Evolutionary conservation across 2,329 filamentous ascomycete genomes (phyloP), one percentile per base, ranked within the genome.

Genomic region (Sporothrix luriei): DNA sequence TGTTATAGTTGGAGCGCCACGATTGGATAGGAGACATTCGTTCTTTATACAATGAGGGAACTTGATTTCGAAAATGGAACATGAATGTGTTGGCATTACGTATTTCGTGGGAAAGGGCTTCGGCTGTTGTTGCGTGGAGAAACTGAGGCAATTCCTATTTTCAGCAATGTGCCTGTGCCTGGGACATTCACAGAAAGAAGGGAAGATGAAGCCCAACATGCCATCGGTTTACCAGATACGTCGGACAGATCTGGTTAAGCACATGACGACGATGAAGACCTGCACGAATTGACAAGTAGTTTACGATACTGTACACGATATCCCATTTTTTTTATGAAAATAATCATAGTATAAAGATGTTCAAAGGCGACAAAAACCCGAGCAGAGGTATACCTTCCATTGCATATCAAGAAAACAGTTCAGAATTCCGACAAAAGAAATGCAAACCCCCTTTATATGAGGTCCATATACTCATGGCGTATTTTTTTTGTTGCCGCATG

Each of bases 21-120:
- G 10, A 62, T 62, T 62, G 57, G 57, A n/a, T 11, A 14, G 13
- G 33, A 7, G 33, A 9, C 33, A 33, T 33, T 33, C n/a, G 10
- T n/a, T 2, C 38, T 46, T 2, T 19, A 33, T 13, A 59, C 55
- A 59, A 40, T 29, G 55, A 38, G 43, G 33, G 7, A 4, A 33
- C 38, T 19, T 10, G 19, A 40, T 29, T 62, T 62, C 9, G 38
- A 46, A n/a, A 40, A 48, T 62, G 59, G 59, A 21, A 40, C 14
- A 19, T 1, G 19, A 46, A 62, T 19, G 59, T 46, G 59, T 62
- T 62, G 59, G 59, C 59, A 62, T 62, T 62, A 62, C 59, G 40
- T 62, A 62, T 24, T 2, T n/a, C 40, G 59, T 62, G 59, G 40
- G 40, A 62, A 62, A 62, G 59, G 59, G 59, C n/a, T 40, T 62